Evolutionary conservation across 1,139 yeast genomes (phyloP), one percentile per base, ranked within the genome.

Genomic region (Hansenula lynferdii): DNA sequence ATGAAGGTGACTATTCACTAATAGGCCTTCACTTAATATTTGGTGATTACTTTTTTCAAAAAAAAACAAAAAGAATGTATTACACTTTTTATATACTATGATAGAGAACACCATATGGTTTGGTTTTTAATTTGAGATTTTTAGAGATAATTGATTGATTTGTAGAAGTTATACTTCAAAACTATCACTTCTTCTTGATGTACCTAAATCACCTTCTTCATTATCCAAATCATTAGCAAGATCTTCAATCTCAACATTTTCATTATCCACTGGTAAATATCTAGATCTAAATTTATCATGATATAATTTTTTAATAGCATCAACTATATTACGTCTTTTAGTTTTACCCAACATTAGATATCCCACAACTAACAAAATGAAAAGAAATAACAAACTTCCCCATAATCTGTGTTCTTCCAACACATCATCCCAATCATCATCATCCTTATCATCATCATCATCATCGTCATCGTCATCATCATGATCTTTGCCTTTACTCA

Each of bases 341-440:
- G 55, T 45, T 37, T 53, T 58, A 2, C 85, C 85, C 31, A 77
- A 49, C 53, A 79, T 57, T 30, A 80, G 57, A 61, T 74, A 71
- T 0, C 61, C 62, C 8, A 74, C 64, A 9, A 72, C 60, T 2
- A 65, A 45, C 15, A 75, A 45, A 34, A 77, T 60, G 1, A 64
- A 41, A 30, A 69, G 48, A 45, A 80, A 72, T 4, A 73, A 61
- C n/a, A 74, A 43, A 2, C 78, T 64, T 0, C 85, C 85, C 53
- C 70, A 71, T 55, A 78, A 58, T 33, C 84, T 62, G 49, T 78
- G 82, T 1, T 80, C 75, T 20, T 57, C 51, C 12, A 64, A 46
- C 7, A 53, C 49, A 26, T 57, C 65, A 37, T 55, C 61, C 61
- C 65, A 62, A 34, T 56, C 60, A 18, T 49, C 52, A 31, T 50